Percentiles rank a stretch among this genome's conserved stretches.
Conservation (phyloP, 164 flowering plant genomes). For the Buxus sempervirens region DNA sequence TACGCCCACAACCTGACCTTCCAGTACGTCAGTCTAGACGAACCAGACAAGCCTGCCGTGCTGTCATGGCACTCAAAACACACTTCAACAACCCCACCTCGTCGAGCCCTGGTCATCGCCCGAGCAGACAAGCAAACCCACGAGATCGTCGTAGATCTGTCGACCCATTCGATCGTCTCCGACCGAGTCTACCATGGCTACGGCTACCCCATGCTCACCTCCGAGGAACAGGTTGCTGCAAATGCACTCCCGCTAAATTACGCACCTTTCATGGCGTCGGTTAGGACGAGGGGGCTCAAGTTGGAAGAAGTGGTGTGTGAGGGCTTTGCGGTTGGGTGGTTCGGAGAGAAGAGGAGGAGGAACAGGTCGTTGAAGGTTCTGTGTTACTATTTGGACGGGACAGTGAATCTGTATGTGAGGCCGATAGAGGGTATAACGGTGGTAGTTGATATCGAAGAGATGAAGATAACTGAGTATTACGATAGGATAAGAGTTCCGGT, state of each 20-base stretch:
- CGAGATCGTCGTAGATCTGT: slow-evolving; percentile 44
- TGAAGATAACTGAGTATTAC: slow-evolving; percentile 33
- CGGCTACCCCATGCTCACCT: slow-evolving; percentile 44
- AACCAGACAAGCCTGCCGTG: slow-evolving; percentile 32
- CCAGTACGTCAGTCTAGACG: slow-evolving; percentile 39
- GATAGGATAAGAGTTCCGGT: slow-evolving; percentile 36
- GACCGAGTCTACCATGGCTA: slow-evolving; percentile 25
- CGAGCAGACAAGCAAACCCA: slow-evolving; percentile 25
- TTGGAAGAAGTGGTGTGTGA: slow-evolving; percentile 36
- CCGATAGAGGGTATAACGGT: slow-evolving; percentile 53
- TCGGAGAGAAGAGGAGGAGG: slow-evolving; percentile 30
- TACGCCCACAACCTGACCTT: slow-evolving; percentile 24
- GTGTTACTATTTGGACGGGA: slow-evolving; percentile 36
- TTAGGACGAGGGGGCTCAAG: slow-evolving; percentile 41
- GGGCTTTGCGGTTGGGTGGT: slow-evolving; percentile 45
- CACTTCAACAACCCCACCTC: slow-evolving; percentile 27
- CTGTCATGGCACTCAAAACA: slow-evolving; percentile 26
- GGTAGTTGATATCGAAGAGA: slow-evolving; percentile 43
- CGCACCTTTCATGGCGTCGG: slow-evolving; percentile 33
- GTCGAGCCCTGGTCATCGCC: slow-evolving; percentile 42
- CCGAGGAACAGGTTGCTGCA: slow-evolving; percentile 36
- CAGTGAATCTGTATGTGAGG: slow-evolving; percentile 38
- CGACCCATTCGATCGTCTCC: slow-evolving; percentile 21
- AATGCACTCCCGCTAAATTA: slow-evolving; percentile 22
- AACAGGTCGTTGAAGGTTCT: slow-evolving; percentile 26